Evolutionary conservation across 2,329 filamentous ascomycete genomes (phyloP), one percentile per base, ranked within the genome.

Genomic region (Ilyonectria mors-panacis): DNA sequence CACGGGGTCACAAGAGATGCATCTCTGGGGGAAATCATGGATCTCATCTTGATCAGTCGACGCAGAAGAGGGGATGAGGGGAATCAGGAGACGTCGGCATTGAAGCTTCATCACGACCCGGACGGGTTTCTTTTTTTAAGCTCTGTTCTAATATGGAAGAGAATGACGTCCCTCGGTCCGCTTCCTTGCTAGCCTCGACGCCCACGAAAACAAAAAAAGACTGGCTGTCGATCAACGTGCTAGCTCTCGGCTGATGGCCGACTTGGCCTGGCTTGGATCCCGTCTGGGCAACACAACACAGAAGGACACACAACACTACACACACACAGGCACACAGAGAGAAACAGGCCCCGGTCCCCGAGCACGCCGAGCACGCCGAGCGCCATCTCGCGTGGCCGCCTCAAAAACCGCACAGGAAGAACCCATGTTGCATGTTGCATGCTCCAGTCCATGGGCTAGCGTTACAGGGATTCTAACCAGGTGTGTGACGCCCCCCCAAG

Each of bases 311-410:
- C 19, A 45, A 9, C n/a, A 45, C 19, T 1, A 47, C 44, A 23
- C 44, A 23, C 30, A 21, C 45, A 30, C 47, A 33, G n/a, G 33
- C 50, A 50, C 26, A 55, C 21, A 39, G 21, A 48, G 15, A 42
- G 50, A 35, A 35, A 42, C 33, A 37, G 26, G 33, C 23, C 35
- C 35, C 26, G 39, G 13, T 55, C 19, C 42, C 35, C 19, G 42
- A 62, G 15, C 30, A 53, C 47, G 28, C 35, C 19, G 42, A 62
- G 15, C 30, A 53, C 47, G 28, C 12, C n/a, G 33, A 35, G 70
- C 72, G 70, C 69, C 70, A 76, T 75, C 73, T 75, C 74, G 73
- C 73, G 74, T 76, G 74, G 73, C 69, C 66, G 71, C 69, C 72
- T 70, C 71, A 56, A 69, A 42, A 75, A 58, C 56, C 57, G 70